These are phyloP conservation scores for Saprolegnia diclina DNA, from an alignment of 352 stramenopile genomes.

Conservation along the genomic window DNA sequence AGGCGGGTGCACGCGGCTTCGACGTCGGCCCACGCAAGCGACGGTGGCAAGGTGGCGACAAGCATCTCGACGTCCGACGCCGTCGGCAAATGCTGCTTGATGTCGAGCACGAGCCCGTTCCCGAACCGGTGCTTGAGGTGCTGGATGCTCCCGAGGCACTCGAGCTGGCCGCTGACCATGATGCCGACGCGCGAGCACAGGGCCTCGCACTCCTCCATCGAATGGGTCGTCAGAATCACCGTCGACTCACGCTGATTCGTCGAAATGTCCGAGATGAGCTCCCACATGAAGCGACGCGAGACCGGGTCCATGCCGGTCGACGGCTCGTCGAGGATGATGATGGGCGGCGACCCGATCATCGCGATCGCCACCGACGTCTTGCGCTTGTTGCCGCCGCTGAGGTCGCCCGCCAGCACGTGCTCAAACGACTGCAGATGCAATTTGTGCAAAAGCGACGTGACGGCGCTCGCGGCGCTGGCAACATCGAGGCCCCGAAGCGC, in stretches of 20 bases:
- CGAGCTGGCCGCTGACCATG: constrained; percentile 93
- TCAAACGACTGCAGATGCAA: constrained; percentile 57
- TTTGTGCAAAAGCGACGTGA: constrained; percentile 45
- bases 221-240: constrained; percentile 91
- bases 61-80: constrained; percentile 28
- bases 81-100: constrained; percentile 34
- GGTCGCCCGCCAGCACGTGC: constrained; percentile 54
- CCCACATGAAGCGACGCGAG: constrained; percentile 75
- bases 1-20: constrained; percentile 29
- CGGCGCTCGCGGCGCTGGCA: constrained; percentile 30
- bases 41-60: background rate
- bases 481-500: constrained; percentile 85
- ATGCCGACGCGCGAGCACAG: constrained; percentile 93
- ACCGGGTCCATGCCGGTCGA: constrained; percentile 90
- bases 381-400: constrained; percentile 95
- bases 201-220: constrained; percentile 95
- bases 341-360: constrained; percentile 91
- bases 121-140: constrained; percentile 88
- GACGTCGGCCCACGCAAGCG: background rate
- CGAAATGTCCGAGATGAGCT: constrained; percentile 63
- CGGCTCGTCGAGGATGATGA: constrained; percentile 96
- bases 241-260: constrained; percentile 49
- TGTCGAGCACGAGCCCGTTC: constrained; percentile 73
- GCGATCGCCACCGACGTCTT: constrained; percentile 97
- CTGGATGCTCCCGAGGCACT: constrained; percentile 91